Evolutionary conservation across 768 basidiomycete genomes (phyloP).

Genomic region (Trametes meyenii): DNA sequence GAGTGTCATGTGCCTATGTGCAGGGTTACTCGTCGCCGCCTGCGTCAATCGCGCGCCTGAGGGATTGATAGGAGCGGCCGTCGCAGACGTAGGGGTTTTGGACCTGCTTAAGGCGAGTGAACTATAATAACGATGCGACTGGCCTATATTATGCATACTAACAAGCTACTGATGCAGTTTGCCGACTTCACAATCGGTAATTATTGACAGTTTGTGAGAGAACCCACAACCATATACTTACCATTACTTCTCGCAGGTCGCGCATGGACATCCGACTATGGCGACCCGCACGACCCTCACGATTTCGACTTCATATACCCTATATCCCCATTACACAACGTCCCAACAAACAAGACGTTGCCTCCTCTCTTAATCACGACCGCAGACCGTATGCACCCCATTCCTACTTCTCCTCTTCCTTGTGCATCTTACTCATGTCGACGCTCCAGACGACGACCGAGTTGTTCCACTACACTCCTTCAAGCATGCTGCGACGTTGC

Average conservation of each 20-base stretch:
- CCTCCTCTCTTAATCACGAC: constrained; percentile 79
- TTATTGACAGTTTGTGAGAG: background rate
- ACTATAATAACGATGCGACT: background rate
- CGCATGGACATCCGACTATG: constrained; percentile 82
- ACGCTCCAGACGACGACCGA: constrained; percentile 69
- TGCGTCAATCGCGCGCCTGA: constrained; percentile 80
- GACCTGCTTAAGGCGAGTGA: constrained; percentile 71
- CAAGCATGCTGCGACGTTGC: constrained; percentile 80
- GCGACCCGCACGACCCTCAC: constrained; percentile 69
- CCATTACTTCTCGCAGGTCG: constrained; percentile 45
- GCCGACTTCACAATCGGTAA: constrained; percentile 75
- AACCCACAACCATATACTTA: constrained; percentile 1
- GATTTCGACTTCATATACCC: constrained; percentile 87
- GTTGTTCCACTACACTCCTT: constrained; percentile 88
- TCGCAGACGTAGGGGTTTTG: constrained; percentile 82
- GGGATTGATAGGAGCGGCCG: constrained; percentile 73
- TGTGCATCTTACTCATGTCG: background rate
- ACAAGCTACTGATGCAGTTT: constrained; percentile 47
- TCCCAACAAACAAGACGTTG: constrained; percentile 59
- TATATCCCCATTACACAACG: constrained; percentile 80
- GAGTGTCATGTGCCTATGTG: background rate
- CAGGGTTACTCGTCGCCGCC: constrained; percentile 82
- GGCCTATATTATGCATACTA: background rate
- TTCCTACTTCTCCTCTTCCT: background rate
- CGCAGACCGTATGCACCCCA: constrained; percentile 61